Percentiles rank a stretch among this genome's conserved stretches.
Evolutionary conservation across 371 early-diverging fungal genomes (phyloP).

Genomic region (Actinomucor elegans): DNA sequence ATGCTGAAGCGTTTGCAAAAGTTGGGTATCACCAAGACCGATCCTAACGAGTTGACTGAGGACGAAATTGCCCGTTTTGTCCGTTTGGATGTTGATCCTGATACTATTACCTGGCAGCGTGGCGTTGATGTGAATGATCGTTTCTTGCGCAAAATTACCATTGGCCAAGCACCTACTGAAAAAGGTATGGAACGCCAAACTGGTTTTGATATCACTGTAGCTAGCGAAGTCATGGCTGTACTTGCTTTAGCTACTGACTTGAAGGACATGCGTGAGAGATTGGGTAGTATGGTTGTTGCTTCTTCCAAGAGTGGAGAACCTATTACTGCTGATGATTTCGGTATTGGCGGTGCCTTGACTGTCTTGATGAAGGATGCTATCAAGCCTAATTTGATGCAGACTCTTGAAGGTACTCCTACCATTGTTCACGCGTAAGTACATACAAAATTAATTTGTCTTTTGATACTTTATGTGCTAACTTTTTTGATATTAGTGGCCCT

Average conservation of each 20-base stretch:
- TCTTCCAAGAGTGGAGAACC: conserved; percentile 79
- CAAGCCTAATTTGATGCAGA: conserved; percentile 97
- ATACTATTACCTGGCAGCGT: conserved; percentile 93
- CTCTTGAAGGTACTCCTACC: conserved; percentile 97
- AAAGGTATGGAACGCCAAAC: conserved; percentile 85
- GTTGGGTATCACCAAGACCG: conserved; percentile 80
- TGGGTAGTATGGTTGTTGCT: conserved; percentile 95
- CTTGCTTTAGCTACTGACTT: conserved; percentile 88
- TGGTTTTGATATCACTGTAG: conserved; percentile 96
- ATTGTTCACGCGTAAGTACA: conserved; percentile 83
- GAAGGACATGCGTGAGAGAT: conserved; percentile 88
- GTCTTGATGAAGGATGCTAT: conserved; percentile 98
- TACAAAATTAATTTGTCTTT: too few relatives aligned
- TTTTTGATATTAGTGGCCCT: conserved; percentile 61
- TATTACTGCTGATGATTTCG: conserved; percentile 94
- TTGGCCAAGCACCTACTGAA: conserved; percentile 88
- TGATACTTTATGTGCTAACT: too few relatives aligned
- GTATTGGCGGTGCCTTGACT: conserved; percentile 92
- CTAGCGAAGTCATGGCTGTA: conserved; percentile 97
- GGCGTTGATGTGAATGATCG: conserved; percentile 96
- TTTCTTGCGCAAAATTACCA: conserved; percentile 86
- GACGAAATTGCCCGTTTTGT: conserved; percentile 82
- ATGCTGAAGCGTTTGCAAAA: conserved; percentile 83
- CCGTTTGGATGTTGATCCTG: conserved; percentile 90
- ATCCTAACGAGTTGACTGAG: conserved; percentile 75